Base-by-base conservation (phyloP, 768 basidiomycete genomes). In the Calocybe indica region DNA sequence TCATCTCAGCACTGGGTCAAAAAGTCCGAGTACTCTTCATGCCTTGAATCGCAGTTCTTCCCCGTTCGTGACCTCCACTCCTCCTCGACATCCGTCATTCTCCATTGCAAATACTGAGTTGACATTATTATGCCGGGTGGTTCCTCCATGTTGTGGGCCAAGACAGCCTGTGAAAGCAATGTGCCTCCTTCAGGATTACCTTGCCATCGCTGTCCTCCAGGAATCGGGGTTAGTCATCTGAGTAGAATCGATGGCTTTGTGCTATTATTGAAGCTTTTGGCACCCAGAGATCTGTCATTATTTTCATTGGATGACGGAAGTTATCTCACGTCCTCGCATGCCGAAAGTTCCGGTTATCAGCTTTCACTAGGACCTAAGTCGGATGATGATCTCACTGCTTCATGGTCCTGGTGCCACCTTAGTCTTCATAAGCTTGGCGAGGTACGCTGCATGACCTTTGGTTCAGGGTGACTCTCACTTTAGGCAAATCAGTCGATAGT, bases 151-250 rank as follows among this genome's bases (percentile, higher is more conserved):
- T 4, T 59, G 65, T 29, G 75, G 74, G 11, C 43, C 48, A 9
- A 62, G 67, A 4, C 57, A 70, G 40, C 60, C 69, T 9, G 69
- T 83, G 1, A 65, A 72, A 13, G 69, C 72, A n/a, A 58, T 88
- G 31, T 58, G 71, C 7, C 44, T 74, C 7, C 61, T 82, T 9
- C 65, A 72, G n/a, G 62, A 67, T 22, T 63, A 67, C 9, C 51
- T 64, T 7, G 60, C 76, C 40, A 48, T 87, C 28, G 65, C 76
- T 1, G 76, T 76, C 15, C 62, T 91, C 36, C 83, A 83, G 43
- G 72, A 79, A 54, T 72, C 76, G 37, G 89, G 88, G 88, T 88
- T 58, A 58, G 71, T 61, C 33, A 7, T 36, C 22, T 22, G 22
- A 4, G 22, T 22, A 22, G n/a, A 13, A 15, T 31, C 43, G 30